Percentiles rank a stretch among this genome's conserved stretches.
These are phyloP conservation scores for Suhomyces sp. DNA, from an alignment of 805 yeast species.

Conservation along the genomic window DNA sequence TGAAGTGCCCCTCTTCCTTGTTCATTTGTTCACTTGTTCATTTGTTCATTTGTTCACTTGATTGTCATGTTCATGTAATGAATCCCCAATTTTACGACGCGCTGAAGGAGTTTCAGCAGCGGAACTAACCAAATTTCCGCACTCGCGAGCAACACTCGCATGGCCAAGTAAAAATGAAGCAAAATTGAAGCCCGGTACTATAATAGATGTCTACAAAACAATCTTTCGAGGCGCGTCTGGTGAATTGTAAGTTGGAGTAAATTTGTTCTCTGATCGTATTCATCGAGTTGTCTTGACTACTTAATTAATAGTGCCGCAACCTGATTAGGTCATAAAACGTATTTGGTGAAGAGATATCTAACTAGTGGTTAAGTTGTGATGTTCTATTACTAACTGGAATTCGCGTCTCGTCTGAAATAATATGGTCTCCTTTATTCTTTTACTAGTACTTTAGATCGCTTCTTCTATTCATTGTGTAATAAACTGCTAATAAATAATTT, in stretches of 20 bases:
- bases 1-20: neutral
- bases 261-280: neutral
- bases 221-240: neutral
- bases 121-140: neutral
- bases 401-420: too few relatives aligned
- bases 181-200: neutral
- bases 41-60: neutral
- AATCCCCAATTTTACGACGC: neutral
- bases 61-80: neutral
- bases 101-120: neutral
- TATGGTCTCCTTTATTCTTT: too few relatives aligned
- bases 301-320: neutral
- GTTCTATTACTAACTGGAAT: too few relatives aligned
- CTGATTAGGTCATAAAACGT: too few relatives aligned
- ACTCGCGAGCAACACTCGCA: neutral
- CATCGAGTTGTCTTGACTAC: neutral
- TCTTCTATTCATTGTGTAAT: too few relatives aligned
- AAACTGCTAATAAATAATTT: too few relatives aligned
- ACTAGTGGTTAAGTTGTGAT: too few relatives aligned
- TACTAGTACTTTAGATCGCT: too few relatives aligned
- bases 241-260: neutral
- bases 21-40: neutral
- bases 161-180: neutral
- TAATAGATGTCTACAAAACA: neutral
- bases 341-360: too few relatives aligned